Evolutionary conservation across 495 filamentous ascomycete genomes (phyloP).

Genomic region (Bathelium albidoporum): DNA sequence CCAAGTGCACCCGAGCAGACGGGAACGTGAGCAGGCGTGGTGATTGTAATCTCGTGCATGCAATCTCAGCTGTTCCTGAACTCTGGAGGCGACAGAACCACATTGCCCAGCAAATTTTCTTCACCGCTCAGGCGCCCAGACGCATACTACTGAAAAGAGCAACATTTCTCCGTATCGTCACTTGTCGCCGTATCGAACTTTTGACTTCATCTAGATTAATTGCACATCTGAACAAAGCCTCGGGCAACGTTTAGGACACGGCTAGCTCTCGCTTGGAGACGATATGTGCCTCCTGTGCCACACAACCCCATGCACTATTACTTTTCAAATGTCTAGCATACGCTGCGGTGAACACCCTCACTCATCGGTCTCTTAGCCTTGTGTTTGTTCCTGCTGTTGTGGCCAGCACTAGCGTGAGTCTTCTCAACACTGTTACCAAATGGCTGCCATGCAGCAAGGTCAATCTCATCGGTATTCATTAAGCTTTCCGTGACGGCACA

Average conservation of each 20-base stretch:
- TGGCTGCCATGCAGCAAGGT: constrained; percentile 33
- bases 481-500: constrained; percentile 46
- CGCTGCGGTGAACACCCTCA: constrained; percentile 50
- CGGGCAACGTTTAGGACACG: neutral
- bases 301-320: neutral
- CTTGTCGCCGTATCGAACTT: neutral
- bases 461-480: constrained; percentile 41
- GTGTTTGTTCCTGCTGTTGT: constrained; percentile 26
- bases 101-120: neutral
- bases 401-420: constrained; percentile 28
- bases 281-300: neutral
- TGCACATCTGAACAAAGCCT: neutral
- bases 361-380: constrained; percentile 37
- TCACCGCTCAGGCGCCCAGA: neutral
- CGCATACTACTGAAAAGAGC: neutral
- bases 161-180: neutral
- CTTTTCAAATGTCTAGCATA: constrained; percentile 35
- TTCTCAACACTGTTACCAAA: constrained; percentile 30
- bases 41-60: no score
- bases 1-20: neutral
- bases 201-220: neutral
- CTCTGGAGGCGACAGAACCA: neutral
- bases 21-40: neutral
- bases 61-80: neutral
- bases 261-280: neutral